A percentile compares a stretch with the other conserved stretches of the same genome.
These are phyloP conservation scores for Trypanosoma caninum DNA, from an alignment of 208 protist genomes.

Conservation along the genomic window DNA sequence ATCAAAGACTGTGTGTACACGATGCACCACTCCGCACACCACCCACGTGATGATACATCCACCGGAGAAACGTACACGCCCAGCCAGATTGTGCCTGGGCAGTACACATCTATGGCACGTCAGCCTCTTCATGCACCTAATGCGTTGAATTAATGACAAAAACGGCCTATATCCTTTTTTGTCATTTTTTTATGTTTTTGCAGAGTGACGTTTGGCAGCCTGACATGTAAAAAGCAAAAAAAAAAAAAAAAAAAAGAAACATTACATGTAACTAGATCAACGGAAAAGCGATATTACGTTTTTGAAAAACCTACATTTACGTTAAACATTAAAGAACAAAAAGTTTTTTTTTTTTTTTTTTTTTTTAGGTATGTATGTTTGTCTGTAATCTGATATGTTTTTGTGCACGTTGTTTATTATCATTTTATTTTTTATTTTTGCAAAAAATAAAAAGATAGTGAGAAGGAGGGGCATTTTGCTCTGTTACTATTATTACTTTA, in stretches of 20 bases:
- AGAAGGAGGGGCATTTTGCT: neutral
- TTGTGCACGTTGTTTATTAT: neutral
- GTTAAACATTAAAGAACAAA: too few relatives aligned
- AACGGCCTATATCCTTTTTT: too few relatives aligned
- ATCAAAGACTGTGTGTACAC: slow-evolving; percentile 82
- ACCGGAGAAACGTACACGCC: slow-evolving; percentile 76
- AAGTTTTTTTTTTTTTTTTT: slow-evolving; percentile 9
- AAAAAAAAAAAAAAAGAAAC: too few relatives aligned
- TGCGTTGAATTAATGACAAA: slow-evolving; percentile 26
- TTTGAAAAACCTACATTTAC: too few relatives aligned
- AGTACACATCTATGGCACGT: slow-evolving; percentile 78
- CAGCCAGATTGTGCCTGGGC: slow-evolving; percentile 74
- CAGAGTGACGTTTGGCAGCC: too few relatives aligned
- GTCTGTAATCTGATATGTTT: neutral
- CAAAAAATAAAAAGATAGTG: neutral
- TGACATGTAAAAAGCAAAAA: too few relatives aligned
- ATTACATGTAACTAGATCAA: too few relatives aligned
- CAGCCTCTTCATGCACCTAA: slow-evolving; percentile 79
- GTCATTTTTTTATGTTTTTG: too few relatives aligned
- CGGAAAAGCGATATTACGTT: too few relatives aligned
- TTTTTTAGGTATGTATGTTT: slow-evolving; percentile 1
- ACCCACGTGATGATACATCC: slow-evolving; percentile 69
- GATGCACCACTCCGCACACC: slow-evolving; percentile 77
- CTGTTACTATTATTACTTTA: neutral
- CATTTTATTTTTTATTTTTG: neutral